A percentile compares a stretch with the other conserved stretches of the same genome.
Evolutionary conservation across 441 rosid genomes (phyloP).

Genomic region (Adansonia rubrostipa): DNA sequence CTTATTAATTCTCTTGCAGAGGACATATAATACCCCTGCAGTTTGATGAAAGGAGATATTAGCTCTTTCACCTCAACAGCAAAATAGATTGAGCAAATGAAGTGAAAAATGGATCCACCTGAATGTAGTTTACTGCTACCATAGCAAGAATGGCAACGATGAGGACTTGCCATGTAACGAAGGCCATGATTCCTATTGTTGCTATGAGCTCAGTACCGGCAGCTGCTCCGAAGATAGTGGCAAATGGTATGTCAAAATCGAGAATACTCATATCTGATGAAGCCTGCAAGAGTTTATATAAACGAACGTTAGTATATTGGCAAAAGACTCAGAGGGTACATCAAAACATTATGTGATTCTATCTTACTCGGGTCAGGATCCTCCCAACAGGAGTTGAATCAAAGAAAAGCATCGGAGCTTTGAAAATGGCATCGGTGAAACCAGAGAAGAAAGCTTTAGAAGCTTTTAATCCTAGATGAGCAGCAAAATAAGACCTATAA

Average conservation of each 20-base stretch:
- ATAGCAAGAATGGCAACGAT: slow-evolving; percentile 63
- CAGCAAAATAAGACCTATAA: slow-evolving; percentile 49
- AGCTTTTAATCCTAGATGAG: slow-evolving; percentile 74
- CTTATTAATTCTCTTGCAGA: slow-evolving; percentile 81
- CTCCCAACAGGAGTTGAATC: slow-evolving; percentile 86
- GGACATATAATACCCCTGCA: slow-evolving; percentile 18
- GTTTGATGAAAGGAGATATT: background rate
- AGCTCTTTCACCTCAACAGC: background rate
- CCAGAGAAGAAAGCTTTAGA: slow-evolving; percentile 75
- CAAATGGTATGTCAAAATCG: slow-evolving; percentile 79
- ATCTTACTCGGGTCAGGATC: slow-evolving; percentile 77
- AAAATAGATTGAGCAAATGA: background rate
- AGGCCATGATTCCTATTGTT: slow-evolving; percentile 59
- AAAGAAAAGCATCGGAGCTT: slow-evolving; percentile 84
- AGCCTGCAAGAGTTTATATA: slow-evolving; percentile 49
- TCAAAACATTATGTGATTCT: slow-evolving; percentile 49
- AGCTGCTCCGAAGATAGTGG: slow-evolving; percentile 52
- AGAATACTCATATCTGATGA: slow-evolving; percentile 82
- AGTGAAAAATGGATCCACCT: slow-evolving; percentile 46
- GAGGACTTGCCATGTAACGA: slow-evolving; percentile 91
- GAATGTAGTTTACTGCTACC: slow-evolving; percentile 65
- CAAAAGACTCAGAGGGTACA: background rate
- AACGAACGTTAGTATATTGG: background rate
- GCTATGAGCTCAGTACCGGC: slow-evolving; percentile 52
- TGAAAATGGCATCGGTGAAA: slow-evolving; percentile 67